phyloP scores from a whole-genome alignment of 768 basidiomycete species.

The Serendipita sp. region DNA sequence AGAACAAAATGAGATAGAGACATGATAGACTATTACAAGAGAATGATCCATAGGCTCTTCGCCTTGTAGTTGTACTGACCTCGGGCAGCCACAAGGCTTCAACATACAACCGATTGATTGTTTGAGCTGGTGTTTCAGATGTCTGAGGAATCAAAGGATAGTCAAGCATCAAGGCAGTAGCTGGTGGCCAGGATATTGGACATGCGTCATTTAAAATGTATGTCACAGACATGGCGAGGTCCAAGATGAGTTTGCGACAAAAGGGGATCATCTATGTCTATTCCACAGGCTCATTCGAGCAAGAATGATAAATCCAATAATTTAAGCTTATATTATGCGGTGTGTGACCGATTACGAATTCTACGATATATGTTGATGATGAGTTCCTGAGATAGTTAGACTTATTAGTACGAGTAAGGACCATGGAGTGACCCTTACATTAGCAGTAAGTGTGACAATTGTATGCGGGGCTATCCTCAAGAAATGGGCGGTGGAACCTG shows the following conservation, averaged over 20 bases:
- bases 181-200: background rate
- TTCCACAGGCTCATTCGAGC: background rate
- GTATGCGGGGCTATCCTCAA: conserved; percentile 85
- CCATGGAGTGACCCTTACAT: conserved; percentile 22
- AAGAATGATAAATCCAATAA: background rate
- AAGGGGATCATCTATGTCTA: background rate
- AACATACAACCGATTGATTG: background rate
- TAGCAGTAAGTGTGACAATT: conserved; percentile 80
- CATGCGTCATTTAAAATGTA: background rate
- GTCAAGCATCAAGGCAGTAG: conserved; percentile 3
- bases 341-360: background rate
- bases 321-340: background rate
- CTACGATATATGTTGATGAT: conserved; percentile 22
- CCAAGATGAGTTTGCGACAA: background rate
- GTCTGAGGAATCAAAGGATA: conserved; percentile 4
- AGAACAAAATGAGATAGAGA: background rate
- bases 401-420: background rate
- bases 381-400: conserved; percentile 28
- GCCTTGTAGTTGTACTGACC: background rate
- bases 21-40: background rate
- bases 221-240: background rate
- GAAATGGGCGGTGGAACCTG: conserved; percentile 88
- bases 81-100: conserved; percentile 4
- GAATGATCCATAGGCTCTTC: background rate
- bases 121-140: background rate